A percentile compares a stretch with the other conserved stretches of the same genome.
These are phyloP conservation scores for Populus hybrid DNA, from an alignment of 441 rosid species.

Conservation along the genomic window DNA sequence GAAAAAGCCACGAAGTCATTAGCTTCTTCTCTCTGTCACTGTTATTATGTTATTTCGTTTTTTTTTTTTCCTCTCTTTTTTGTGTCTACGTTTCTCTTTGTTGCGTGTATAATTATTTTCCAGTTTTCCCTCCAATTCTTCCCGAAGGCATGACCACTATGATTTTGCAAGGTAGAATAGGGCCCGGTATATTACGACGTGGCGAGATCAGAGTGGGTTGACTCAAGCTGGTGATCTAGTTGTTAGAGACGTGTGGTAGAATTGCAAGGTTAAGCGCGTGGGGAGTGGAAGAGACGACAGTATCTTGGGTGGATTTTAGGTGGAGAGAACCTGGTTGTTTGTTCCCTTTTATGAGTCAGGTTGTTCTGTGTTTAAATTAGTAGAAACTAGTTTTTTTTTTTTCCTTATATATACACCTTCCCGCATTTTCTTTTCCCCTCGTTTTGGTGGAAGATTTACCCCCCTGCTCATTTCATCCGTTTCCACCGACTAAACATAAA, in stretches of 20 bases:
- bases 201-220: constrained; percentile 14
- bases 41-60: neutral
- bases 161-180: constrained; percentile 20
- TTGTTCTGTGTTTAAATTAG: neutral
- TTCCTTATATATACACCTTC: neutral
- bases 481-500: neutral
- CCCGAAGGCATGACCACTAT: neutral
- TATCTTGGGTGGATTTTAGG: constrained; percentile 11
- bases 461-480: neutral
- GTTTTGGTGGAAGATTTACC: neutral
- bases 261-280: constrained; percentile 22
- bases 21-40: constrained; percentile 13
- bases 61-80: neutral
- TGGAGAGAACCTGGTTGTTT: constrained; percentile 13
- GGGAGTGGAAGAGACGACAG: neutral
- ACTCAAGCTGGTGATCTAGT: neutral
- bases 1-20: constrained; percentile 12
- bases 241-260: neutral
- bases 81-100: neutral
- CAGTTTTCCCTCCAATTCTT: constrained; percentile 40
- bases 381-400: constrained; percentile 9
- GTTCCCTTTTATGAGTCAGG: constrained; percentile 7
- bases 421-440: neutral
- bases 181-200: constrained; percentile 2
- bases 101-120: neutral